Percentiles rank a stretch among this genome's conserved stretches.
phyloP scores from a whole-genome alignment of 495 filamentous ascomycete genomes.

The Barbatosphaeria neglecta region DNA sequence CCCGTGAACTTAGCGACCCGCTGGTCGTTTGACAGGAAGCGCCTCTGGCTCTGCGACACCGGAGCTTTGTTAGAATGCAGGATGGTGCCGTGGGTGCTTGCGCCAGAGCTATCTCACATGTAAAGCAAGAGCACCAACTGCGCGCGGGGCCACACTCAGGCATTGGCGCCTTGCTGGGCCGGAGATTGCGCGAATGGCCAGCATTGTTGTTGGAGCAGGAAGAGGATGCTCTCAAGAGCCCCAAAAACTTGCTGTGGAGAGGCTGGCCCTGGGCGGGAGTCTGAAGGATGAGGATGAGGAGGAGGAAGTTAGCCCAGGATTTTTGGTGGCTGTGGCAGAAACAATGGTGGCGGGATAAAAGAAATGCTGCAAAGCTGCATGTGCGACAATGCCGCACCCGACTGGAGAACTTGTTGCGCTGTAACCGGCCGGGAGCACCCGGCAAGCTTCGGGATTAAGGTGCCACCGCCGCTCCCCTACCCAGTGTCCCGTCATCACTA shows the following conservation, averaged over 20 bases:
- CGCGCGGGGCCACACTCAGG: slow-evolving; percentile 32
- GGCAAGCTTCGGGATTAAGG: neutral
- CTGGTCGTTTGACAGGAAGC: slow-evolving; percentile 41
- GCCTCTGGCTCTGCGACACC: slow-evolving; percentile 30
- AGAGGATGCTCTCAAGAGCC: slow-evolving; percentile 6
- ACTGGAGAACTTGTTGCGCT: no score
- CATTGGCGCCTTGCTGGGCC: slow-evolving; percentile 41
- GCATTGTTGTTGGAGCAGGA: slow-evolving; percentile 28
- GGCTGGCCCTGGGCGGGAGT: neutral
- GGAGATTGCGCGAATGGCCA: slow-evolving; percentile 38
- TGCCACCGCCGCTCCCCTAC: neutral
- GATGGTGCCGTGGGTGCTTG: neutral
- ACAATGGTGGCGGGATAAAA: neutral
- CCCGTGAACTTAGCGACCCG: slow-evolving; percentile 90
- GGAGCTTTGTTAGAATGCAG: slow-evolving; percentile 3
- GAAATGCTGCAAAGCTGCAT: neutral
- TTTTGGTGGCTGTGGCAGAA: neutral
- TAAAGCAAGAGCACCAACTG: slow-evolving; percentile 31
- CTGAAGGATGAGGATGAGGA: neutral
- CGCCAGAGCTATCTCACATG: slow-evolving; percentile 25
- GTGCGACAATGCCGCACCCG: neutral
- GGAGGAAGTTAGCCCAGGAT: neutral
- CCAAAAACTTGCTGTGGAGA: neutral
- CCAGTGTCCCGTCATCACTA: no score
- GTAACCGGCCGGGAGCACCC: neutral